Evolutionary conservation across 495 filamentous ascomycete genomes (phyloP), one percentile per base, ranked within the genome.

Genomic region (Daldinia bambusicola): DNA sequence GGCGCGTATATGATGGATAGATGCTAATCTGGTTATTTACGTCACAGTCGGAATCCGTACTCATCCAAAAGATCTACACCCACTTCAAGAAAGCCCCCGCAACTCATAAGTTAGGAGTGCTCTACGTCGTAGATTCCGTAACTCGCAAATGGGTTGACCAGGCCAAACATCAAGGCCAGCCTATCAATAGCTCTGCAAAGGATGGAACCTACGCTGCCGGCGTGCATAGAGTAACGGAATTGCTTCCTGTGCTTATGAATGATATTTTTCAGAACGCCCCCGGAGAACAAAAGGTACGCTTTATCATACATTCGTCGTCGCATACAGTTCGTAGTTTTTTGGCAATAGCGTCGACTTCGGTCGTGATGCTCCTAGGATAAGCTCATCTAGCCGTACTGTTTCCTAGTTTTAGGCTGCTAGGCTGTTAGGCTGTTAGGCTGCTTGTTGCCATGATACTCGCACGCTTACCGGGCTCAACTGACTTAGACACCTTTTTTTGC

Each of bases 71-170:
- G 77, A 89, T 99, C 76, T 97, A 91, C 84, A 94, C 93, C 40
- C 94, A 97, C 76, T 97, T 98, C 90, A 97, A 96, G 81, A 97
- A 94, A 83, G 90, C 94, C 70, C 94, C 94, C 52, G 88, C 88
- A 75, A 95, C 94, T 77, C 94, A 98, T 88, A 99, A 99, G 84
- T 85, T 99, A 84, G 95, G 95, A 81, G 94, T 98, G 77, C 90
- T 99, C 84, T 99, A 99, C 90, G 94, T 98, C 84, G 93, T 99
- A 96, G 96, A 99, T 87, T 97, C 94, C 87, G 94, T 99, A 90
- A 94, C 93, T 79, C 92, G 95, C 82, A 93, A 94, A 83, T 99
- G 96, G 94, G 88, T 97, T 88, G 94, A 99, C 80, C 91, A 92
- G 79, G 96, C 95, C 69, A 94, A 93, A 80, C 89, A 89, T 71